Percentiles rank a stretch among this genome's conserved stretches.
Conservation (phyloP, 108 stramenopile genomes). For the Bacterosira constricta region DNA sequence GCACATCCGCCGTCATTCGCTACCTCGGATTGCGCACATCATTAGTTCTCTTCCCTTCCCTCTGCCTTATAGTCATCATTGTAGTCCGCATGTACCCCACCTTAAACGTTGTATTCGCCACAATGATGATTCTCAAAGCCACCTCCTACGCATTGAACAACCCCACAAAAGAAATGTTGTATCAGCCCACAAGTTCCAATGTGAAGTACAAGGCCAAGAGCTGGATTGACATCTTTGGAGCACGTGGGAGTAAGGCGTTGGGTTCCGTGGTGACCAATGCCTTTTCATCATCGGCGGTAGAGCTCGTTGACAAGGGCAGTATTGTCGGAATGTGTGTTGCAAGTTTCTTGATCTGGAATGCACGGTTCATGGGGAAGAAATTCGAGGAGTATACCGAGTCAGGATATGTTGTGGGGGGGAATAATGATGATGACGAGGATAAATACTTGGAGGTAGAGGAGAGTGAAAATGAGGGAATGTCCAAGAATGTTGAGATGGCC, state of each 20-base stretch:
- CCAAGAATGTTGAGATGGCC: constrained; percentile 68
- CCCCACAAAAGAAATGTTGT: constrained; percentile 97
- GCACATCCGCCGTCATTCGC: constrained; percentile 95
- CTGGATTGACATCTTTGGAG: constrained; percentile 99
- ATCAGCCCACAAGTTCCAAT: constrained; percentile 92
- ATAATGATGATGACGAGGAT: constrained; percentile 49
- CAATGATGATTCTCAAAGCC: constrained; percentile 97
- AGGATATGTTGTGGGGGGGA: constrained; percentile 91
- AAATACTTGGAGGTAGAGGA: constrained; percentile 35
- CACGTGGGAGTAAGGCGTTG: constrained; percentile 92
- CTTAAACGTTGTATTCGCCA: constrained; percentile 92
- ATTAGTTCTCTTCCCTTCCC: constrained; percentile 90
- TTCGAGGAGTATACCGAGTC: constrained; percentile 92
- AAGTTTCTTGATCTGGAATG: constrained; percentile 94
- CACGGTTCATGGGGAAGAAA: constrained; percentile 88
- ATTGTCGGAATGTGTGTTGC: constrained; percentile 89
- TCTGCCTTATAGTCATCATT: constrained; percentile 84
- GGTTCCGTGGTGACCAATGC: constrained; percentile 95
- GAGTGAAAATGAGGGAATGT: constrained; percentile 12
- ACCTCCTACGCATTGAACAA: constrained; percentile 96
- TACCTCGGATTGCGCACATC: constrained; percentile 89
- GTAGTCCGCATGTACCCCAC: constrained; percentile 83
- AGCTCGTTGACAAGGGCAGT: constrained; percentile 88
- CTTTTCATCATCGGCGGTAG: constrained; percentile 79
- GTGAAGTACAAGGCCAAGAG: constrained; percentile 97